These are phyloP conservation scores for Fonticula alba DNA, from an alignment of 78 protist genomes.

Conservation along the genomic window DNA sequence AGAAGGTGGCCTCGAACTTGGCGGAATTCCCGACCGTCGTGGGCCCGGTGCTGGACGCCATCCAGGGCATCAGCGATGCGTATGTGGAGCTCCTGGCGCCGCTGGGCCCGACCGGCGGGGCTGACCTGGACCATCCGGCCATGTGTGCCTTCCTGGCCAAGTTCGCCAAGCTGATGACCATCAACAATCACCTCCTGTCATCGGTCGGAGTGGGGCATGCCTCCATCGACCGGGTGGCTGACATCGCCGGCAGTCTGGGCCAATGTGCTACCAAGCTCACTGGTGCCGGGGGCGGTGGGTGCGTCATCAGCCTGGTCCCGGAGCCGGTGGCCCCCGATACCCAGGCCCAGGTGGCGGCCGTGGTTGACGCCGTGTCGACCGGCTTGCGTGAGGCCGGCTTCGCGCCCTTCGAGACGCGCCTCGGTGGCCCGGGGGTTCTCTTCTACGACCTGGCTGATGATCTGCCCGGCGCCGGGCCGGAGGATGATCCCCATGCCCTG, in stretches of 20 bases:
- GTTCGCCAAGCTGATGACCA: background rate
- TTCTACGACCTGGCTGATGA: too few species aligned
- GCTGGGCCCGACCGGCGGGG: background rate
- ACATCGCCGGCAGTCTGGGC: background rate
- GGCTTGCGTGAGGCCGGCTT: too few species aligned
- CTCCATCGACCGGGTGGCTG: background rate
- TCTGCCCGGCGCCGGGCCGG: too few species aligned
- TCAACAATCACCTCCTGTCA: constrained; percentile 6
- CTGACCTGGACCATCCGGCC: background rate
- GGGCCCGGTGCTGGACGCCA: constrained; percentile 1
- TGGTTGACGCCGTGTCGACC: too few species aligned
- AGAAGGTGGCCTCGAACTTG: background rate
- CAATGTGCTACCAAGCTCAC: constrained; percentile 9
- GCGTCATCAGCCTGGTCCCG: constrained; percentile 8
- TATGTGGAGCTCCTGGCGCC: background rate
- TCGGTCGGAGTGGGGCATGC: constrained; percentile 8
- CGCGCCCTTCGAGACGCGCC: too few species aligned
- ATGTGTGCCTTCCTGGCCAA: background rate
- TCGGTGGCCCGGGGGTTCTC: too few species aligned
- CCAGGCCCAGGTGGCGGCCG: too few species aligned
- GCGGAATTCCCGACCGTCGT: background rate
- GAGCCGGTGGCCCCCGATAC: too few species aligned
- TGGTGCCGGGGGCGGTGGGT: constrained; percentile 34
- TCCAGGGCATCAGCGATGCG: background rate
- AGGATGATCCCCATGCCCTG: too few species aligned